Conservation (phyloP, 805 yeast species). For the Nadsonia fulvescens region DNA sequence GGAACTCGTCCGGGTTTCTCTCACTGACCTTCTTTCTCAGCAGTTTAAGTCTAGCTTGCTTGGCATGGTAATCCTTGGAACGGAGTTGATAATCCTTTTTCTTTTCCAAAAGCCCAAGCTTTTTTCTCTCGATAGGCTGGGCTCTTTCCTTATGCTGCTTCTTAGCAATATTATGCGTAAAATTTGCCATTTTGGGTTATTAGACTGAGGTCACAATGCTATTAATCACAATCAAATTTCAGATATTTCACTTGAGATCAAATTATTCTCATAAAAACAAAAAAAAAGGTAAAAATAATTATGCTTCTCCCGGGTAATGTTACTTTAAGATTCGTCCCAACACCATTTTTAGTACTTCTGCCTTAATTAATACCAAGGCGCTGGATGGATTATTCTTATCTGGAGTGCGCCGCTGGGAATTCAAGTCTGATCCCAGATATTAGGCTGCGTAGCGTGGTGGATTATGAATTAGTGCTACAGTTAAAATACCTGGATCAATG, state of each 20-base stretch:
- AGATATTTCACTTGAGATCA: slow-evolving; percentile 1
- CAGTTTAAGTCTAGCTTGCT: slow-evolving; percentile 44
- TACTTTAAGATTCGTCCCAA: not conserved
- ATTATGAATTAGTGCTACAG: not conserved
- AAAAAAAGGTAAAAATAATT: slow-evolving; percentile 3
- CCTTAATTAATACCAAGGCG: no score
- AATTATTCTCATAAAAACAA: slow-evolving; percentile 3
- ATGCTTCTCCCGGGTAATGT: not conserved
- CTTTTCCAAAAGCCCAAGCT: slow-evolving; percentile 79
- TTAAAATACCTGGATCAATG: not conserved
- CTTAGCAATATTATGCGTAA: slow-evolving; percentile 68
- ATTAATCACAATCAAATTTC: not conserved
- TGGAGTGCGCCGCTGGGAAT: not conserved
- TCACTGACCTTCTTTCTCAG: slow-evolving; percentile 53
- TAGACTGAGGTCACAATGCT: slow-evolving; percentile 1
- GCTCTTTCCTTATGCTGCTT: slow-evolving; percentile 92
- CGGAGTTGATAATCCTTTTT: slow-evolving; percentile 65
- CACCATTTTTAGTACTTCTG: no score
- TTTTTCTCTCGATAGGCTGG: slow-evolving; percentile 57
- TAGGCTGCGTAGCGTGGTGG: not conserved
- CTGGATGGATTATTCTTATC: slow-evolving; percentile 1
- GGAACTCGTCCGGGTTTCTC: slow-evolving; percentile 88
- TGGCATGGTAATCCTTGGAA: slow-evolving; percentile 45
- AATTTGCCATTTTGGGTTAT: slow-evolving; percentile 5
- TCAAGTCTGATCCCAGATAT: not conserved